Base-by-base conservation (phyloP, 805 yeast genomes). In the Saitoella complicata region DNA sequence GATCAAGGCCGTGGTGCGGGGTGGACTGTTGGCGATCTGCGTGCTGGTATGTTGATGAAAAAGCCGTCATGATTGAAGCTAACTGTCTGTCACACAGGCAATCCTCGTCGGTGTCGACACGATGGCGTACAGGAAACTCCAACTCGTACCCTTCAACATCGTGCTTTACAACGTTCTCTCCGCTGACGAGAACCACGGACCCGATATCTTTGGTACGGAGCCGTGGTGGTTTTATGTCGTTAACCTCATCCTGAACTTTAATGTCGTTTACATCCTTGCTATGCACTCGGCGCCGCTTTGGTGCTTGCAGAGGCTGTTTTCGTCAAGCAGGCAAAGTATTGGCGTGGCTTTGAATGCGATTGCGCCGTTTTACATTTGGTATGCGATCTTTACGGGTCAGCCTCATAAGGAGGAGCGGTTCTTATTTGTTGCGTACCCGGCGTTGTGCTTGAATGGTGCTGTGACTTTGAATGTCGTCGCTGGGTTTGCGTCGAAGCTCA, bases 381-480 rank as follows among this genome's bases (percentile, higher is more conserved):
- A 70, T 10, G 62, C 59, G 0, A 69, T 85, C 3, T 84, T 88
- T 56, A 66, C 69, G 48, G 48, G 64, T 5, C 95, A 86, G 55
- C 91, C 95, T 4, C 96, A 87, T 58, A 87, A 87, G 58, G 96
- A 87, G 58, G 97, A 88, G 59, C 68, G 96, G 49, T 88, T 88
- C 58, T 59, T 88, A 51, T 88, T 85, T 54, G 94, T 94, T 10
- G 69, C 83, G 0, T 88, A 87, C 57, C 80, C 86, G 8, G 65
- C 80, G 43, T 67, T 88, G 21, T 62, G 74, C 3, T 51, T 82
- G 13, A 68, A 75, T 39, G 86, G 84, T 3, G 73, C 88, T 0
- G 53, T 80, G 4, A 63, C 72, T 3, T 55, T 63, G 6, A 59
- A 56, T 7, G 36, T 45, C 30, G 7, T 38, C 2, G 9, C 49